A percentile compares a stretch with the other conserved stretches of the same genome.
Evolutionary conservation across 768 basidiomycete species (phyloP).

Genomic region (Neoboletus brunneissimus): DNA sequence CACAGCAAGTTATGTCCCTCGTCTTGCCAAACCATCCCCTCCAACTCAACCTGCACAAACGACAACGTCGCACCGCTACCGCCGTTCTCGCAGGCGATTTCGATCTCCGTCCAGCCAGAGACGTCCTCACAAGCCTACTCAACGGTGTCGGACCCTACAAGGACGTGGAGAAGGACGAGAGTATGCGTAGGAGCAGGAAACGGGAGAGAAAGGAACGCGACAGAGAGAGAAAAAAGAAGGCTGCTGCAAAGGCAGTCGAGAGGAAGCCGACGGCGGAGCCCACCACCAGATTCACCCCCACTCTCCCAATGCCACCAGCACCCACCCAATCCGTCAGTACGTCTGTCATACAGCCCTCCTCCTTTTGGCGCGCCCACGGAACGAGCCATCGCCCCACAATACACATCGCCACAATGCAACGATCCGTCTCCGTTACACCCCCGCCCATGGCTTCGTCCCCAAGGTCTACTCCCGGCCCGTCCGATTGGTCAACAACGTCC

Average conservation of each 20-base stretch:
- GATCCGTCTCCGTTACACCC: slow-evolving; percentile 73
- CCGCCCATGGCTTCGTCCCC: slow-evolving; percentile 66
- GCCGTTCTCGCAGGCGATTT: slow-evolving; percentile 73
- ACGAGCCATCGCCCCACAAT: slow-evolving; percentile 51
- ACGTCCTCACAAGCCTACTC: slow-evolving; percentile 75
- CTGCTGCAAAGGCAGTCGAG: slow-evolving; percentile 36
- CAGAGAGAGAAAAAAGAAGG: slow-evolving; percentile 46
- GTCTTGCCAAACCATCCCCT: slow-evolving; percentile 13
- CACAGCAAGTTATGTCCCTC: slow-evolving; percentile 21
- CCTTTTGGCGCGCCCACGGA: slow-evolving; percentile 62
- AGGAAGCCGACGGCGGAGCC: slow-evolving; percentile 25
- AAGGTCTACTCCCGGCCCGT: slow-evolving; percentile 72
- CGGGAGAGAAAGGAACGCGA: slow-evolving; percentile 47
- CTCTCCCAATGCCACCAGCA: slow-evolving; percentile 14
- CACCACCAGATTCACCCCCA: slow-evolving; percentile 15
- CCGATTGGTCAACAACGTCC: slow-evolving; percentile 69
- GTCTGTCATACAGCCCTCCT: slow-evolving; percentile 38
- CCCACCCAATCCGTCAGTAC: slow-evolving; percentile 28
- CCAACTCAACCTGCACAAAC: slow-evolving; percentile 30
- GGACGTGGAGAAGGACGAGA: slow-evolving; percentile 59
- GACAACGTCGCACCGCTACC: slow-evolving; percentile 63
- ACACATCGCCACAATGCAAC: slow-evolving; percentile 65
- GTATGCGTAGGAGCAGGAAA: slow-evolving; percentile 52
- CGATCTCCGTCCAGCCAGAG: slow-evolving; percentile 63
- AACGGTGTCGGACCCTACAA: slow-evolving; percentile 72